These are phyloP conservation scores for Aphanomyces stellatus DNA, from an alignment of 352 stramenopile species.

Conservation along the genomic window DNA sequence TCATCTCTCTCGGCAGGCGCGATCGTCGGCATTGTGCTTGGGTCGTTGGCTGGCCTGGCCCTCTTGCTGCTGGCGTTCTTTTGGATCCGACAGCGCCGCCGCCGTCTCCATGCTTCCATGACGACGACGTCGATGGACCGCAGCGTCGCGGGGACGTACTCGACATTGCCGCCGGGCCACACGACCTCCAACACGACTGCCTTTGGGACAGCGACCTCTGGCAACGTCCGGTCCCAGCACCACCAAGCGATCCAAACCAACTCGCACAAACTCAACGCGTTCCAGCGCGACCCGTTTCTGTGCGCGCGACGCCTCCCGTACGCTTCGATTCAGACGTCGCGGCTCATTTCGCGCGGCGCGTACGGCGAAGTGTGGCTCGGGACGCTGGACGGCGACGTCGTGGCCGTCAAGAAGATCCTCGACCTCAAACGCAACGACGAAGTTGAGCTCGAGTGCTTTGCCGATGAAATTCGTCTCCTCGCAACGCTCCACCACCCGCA, in stretches of 20 bases:
- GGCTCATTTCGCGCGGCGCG: slow-evolving; percentile 64
- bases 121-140: too few relatives aligned
- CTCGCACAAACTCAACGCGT: slow-evolving; percentile 51
- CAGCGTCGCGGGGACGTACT: too few relatives aligned
- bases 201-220: background rate
- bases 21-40: slow-evolving; percentile 8
- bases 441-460: slow-evolving; percentile 74
- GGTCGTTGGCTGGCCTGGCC: background rate
- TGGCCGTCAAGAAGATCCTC: slow-evolving; percentile 74
- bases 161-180: too few relatives aligned
- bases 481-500: slow-evolving; percentile 65
- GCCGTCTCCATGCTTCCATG: background rate
- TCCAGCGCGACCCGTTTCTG: slow-evolving; percentile 54
- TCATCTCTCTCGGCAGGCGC: background rate
- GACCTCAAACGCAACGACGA: slow-evolving; percentile 74
- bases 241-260: slow-evolving; percentile 4
- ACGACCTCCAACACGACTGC: background rate
- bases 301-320: slow-evolving; percentile 49
- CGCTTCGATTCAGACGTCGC: slow-evolving; percentile 62
- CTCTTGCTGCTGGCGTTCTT: background rate
- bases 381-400: slow-evolving; percentile 59
- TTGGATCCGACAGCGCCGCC: background rate
- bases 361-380: slow-evolving; percentile 78
- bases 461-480: slow-evolving; percentile 73
- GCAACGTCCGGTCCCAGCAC: background rate